Base-by-base conservation (phyloP, 2,329 filamentous ascomycete species). In the Fusarium denticulatum region DNA sequence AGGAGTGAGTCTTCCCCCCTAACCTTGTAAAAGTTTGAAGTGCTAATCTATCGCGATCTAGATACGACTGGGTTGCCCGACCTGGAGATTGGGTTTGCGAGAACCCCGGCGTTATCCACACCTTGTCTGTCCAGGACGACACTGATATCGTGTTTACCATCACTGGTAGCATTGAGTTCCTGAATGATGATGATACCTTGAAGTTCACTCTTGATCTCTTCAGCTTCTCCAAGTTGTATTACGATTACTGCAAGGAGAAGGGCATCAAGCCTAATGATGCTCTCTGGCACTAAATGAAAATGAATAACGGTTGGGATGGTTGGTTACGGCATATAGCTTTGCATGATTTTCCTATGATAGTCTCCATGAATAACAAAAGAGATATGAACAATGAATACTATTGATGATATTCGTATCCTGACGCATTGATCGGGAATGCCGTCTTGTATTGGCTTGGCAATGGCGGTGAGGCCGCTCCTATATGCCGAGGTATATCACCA, bases 71-170 rank as follows among this genome's bases (percentile, higher is more conserved):
- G 76, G 61, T 68, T 69, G 76, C 76, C 28, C 67, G 63, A 16
- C 73, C 76, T 37, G 76, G 76, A 49, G 76, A 77, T 47, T 77
- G 68, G 67, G 73, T 77, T 37, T 74, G 71, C 45, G 76, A 77
- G 46, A 77, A 77, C 64, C 75, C 75, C 6, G 76, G 76, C 15
- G 56, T 58, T 15, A 77, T 77, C 40, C 76, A 77, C 32, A 77
- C 76, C 49, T 46, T 77, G 63, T 76, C 73, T 11, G 63, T 77
- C 22, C 24, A 71, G 42, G 75, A 71, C 12, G 60, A 76, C 55
- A 76, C 75, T 8, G 75, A 77, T 42, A 75, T 77, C 15, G 73
- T 77, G 14, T 77, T 77, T 24, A 77, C 75, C 18, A 50, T 77
- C n/a, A 64, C 71, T 49, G 76, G 76, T 18, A 76, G 73, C 45